Evolutionary conservation across 305 asterid species (phyloP).

Genomic region (Fraxinus velutina): DNA sequence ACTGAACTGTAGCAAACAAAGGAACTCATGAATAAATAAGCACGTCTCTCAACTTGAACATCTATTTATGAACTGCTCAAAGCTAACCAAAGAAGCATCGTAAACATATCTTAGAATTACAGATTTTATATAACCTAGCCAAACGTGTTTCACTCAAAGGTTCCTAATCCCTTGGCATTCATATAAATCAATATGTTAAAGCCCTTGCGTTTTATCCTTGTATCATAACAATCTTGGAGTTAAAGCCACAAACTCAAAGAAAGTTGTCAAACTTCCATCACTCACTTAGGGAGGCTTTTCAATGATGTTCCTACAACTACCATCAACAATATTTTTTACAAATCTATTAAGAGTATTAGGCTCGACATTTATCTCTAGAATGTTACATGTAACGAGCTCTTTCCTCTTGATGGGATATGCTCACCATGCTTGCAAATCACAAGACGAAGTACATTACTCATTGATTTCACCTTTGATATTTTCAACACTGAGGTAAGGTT

Average conservation of each 20-base stretch:
- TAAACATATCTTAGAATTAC: not conserved
- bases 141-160: not conserved
- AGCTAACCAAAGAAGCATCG: not conserved
- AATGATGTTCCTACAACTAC: not conserved
- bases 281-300: not conserved
- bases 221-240: not conserved
- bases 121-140: not conserved
- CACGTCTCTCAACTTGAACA: not conserved
- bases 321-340: not conserved
- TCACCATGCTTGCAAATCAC: not conserved
- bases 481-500: not conserved
- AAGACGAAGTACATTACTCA: not conserved
- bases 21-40: not conserved
- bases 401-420: not conserved
- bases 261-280: not conserved
- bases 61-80: not conserved
- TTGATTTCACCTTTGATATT: not conserved
- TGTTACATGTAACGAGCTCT: not conserved
- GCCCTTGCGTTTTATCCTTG: not conserved
- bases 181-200: not conserved
- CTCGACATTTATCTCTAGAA: not conserved
- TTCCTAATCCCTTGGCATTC: not conserved
- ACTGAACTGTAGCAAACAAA: not conserved
- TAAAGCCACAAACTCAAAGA: not conserved
- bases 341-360: not conserved